Evolutionary conservation across 352 stramenopile genomes (phyloP).

Genomic region (Phytophthora palmivora): DNA sequence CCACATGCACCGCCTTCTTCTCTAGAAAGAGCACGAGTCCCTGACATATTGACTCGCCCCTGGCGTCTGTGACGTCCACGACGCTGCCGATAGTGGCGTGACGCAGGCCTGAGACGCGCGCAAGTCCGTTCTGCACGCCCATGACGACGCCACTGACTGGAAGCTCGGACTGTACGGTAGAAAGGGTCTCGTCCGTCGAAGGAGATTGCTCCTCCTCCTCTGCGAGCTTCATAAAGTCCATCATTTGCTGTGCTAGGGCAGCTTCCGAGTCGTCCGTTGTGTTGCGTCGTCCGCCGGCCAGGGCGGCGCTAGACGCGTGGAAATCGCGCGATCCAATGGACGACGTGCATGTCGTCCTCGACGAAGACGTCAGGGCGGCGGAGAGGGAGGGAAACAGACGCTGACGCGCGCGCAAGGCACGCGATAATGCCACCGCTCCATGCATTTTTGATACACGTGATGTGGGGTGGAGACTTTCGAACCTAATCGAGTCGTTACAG

Average conservation of each 20-base stretch:
- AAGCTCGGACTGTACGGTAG: slow-evolving; percentile 41
- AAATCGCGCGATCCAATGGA: slow-evolving; percentile 10
- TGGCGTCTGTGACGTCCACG: slow-evolving; percentile 45
- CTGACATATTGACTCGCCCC: slow-evolving; percentile 39
- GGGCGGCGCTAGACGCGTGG: slow-evolving; percentile 10
- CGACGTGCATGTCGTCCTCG: neutral
- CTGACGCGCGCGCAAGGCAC: slow-evolving; percentile 10
- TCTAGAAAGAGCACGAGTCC: slow-evolving; percentile 67
- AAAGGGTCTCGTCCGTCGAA: neutral
- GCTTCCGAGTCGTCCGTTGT: slow-evolving; percentile 55
- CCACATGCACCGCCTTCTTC: slow-evolving; percentile 67
- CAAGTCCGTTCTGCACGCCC: slow-evolving; percentile 76
- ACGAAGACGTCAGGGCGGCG: no score
- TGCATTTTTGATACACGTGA: slow-evolving; percentile 8
- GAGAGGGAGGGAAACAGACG: slow-evolving; percentile 1
- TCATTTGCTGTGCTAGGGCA: slow-evolving; percentile 71
- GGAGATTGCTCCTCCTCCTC: slow-evolving; percentile 29
- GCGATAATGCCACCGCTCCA: slow-evolving; percentile 11
- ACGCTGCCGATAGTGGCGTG: slow-evolving; percentile 79
- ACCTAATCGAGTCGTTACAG: neutral
- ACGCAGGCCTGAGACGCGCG: slow-evolving; percentile 74
- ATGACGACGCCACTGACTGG: slow-evolving; percentile 62
- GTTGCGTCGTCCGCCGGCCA: slow-evolving; percentile 7
- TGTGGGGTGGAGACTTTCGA: no score
- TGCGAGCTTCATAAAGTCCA: slow-evolving; percentile 67